Evolutionary conservation across 352 stramenopile genomes (phyloP).

Genomic region (Globisporangium viniferum): DNA sequence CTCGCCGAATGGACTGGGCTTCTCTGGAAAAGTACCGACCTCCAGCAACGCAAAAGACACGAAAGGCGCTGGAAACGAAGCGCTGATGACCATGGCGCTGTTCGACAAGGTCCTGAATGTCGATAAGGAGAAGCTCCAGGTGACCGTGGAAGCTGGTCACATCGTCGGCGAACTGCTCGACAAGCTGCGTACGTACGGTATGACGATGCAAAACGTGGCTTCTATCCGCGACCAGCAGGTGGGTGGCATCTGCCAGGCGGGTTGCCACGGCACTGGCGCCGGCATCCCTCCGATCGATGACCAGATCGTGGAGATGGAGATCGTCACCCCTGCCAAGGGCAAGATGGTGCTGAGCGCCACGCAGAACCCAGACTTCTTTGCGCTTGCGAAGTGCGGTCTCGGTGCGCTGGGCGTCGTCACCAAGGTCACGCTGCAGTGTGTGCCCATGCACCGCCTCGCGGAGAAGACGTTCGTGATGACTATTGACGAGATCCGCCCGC

Average conservation of each 20-base stretch:
- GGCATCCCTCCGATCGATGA: slow-evolving; percentile 96
- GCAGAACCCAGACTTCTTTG: slow-evolving; percentile 85
- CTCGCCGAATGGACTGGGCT: slow-evolving; percentile 95
- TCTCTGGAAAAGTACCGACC: slow-evolving; percentile 44
- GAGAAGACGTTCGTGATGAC: slow-evolving; percentile 94
- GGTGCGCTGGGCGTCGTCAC: slow-evolving; percentile 95
- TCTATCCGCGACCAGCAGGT: slow-evolving; percentile 98
- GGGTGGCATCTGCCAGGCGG: slow-evolving; percentile 94
- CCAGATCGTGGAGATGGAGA: slow-evolving; percentile 95
- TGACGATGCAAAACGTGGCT: slow-evolving; percentile 98
- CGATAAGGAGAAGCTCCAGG: slow-evolving; percentile 85
- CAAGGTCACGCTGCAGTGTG: slow-evolving; percentile 94
- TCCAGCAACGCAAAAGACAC: slow-evolving; percentile 3
- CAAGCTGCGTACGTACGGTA: slow-evolving; percentile 68
- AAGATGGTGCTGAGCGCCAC: slow-evolving; percentile 85
- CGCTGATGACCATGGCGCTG: slow-evolving; percentile 91
- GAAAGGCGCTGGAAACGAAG: slow-evolving; percentile 33
- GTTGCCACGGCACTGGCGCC: slow-evolving; percentile 95
- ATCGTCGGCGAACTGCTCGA: slow-evolving; percentile 77
- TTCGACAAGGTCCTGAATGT: slow-evolving; percentile 92
- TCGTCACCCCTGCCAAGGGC: slow-evolving; percentile 93
- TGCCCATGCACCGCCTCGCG: slow-evolving; percentile 91
- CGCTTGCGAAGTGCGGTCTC: slow-evolving; percentile 92
- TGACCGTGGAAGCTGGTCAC: slow-evolving; percentile 89
- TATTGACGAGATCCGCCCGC: slow-evolving; percentile 77